These are phyloP conservation scores for Sugiyamaella marilandica DNA, from an alignment of 805 yeast species.

Conservation along the genomic window DNA sequence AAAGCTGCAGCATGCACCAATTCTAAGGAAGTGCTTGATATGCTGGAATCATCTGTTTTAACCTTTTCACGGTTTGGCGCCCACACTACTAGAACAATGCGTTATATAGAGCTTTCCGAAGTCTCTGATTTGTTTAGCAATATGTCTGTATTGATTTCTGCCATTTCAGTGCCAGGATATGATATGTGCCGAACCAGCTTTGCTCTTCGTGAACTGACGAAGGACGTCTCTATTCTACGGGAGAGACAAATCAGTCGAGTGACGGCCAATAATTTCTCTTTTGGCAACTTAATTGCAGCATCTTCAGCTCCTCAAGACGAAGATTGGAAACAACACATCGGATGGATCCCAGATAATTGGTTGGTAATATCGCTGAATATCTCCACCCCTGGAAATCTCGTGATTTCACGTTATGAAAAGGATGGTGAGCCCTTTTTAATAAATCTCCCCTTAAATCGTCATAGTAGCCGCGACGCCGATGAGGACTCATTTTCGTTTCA, in stretches of 20 bases:
- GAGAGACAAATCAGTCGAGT: conserved; percentile 4
- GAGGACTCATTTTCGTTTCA: conserved; percentile 40
- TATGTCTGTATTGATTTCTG: conserved; percentile 13
- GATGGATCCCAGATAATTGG: conserved; percentile 48
- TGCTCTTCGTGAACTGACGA: neutral
- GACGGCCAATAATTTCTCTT: neutral
- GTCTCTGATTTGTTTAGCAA: conserved; percentile 10
- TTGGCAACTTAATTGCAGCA: neutral
- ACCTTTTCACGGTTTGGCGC: too few species aligned
- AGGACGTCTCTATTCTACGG: conserved; percentile 4
- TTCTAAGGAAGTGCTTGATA: neutral
- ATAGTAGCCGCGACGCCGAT: conserved; percentile 41
- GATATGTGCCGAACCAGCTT: neutral
- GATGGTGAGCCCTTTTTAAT: conserved; percentile 41
- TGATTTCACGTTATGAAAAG: conserved; percentile 44
- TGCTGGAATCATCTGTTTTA: neutral
- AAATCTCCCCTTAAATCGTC: conserved; percentile 57
- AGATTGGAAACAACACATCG: neutral
- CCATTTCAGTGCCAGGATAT: conserved; percentile 7
- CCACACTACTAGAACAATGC: neutral
- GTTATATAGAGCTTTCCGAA: conserved; percentile 14
- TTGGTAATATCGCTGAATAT: conserved; percentile 55
- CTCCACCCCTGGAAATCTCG: conserved; percentile 56
- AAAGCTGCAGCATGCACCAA: neutral
- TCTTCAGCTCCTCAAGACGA: neutral